Evolutionary conservation across 352 stramenopile genomes (phyloP).

Genomic region (Globisporangium okanoganense): DNA sequence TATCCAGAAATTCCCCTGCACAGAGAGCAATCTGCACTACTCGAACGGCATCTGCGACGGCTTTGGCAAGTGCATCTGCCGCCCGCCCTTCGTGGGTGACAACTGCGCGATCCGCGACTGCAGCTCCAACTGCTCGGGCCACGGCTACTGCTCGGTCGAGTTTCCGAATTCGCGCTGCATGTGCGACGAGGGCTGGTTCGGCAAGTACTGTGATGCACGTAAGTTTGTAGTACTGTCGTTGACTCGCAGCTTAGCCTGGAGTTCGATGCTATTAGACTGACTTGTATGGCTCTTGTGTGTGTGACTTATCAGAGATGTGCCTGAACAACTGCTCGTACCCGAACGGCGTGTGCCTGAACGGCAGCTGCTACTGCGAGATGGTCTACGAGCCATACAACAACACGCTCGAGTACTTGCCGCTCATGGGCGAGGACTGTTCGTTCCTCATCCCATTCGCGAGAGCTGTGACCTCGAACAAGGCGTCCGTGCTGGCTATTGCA

Average conservation of each 20-base stretch:
- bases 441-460: slow-evolving; percentile 69
- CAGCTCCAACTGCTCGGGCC: slow-evolving; percentile 84
- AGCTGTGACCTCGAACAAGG: slow-evolving; percentile 10
- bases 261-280: background rate
- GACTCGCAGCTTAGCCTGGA: background rate
- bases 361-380: slow-evolving; percentile 90
- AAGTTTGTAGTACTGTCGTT: slow-evolving; percentile 18
- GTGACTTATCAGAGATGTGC: slow-evolving; percentile 86
- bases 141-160: slow-evolving; percentile 95
- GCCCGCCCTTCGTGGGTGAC: slow-evolving; percentile 89
- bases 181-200: slow-evolving; percentile 94
- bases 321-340: slow-evolving; percentile 97
- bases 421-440: slow-evolving; percentile 84
- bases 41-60: slow-evolving; percentile 95
- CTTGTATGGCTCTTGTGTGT: background rate
- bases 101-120: slow-evolving; percentile 95
- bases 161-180: slow-evolving; percentile 95
- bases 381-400: slow-evolving; percentile 96
- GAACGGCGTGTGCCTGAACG: slow-evolving; percentile 91
- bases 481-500: slow-evolving; percentile 2
- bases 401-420: slow-evolving; percentile 68
- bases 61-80: slow-evolving; percentile 95
- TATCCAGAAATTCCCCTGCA: slow-evolving; percentile 90
- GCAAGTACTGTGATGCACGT: slow-evolving; percentile 89
- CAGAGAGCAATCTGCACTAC: slow-evolving; percentile 76